Evolutionary conservation across 116 monocot genomes (phyloP).

Genomic region (Cymodocea nodosa): DNA sequence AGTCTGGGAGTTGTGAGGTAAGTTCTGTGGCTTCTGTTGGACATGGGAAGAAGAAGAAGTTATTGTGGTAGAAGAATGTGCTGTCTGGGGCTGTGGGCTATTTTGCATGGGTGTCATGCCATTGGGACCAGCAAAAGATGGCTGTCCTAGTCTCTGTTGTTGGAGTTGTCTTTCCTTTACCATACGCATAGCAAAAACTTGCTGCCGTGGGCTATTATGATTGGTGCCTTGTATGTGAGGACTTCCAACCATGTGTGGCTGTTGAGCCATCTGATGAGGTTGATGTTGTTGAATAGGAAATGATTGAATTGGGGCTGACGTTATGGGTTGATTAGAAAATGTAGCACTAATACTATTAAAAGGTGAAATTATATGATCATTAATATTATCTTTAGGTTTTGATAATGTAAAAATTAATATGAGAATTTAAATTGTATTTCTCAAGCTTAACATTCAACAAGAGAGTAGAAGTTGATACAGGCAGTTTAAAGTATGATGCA

Average conservation of each 20-base stretch:
- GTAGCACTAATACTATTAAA: constrained; percentile 34
- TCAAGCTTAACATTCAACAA: no score
- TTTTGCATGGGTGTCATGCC: constrained; percentile 8
- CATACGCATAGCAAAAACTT: constrained; percentile 48
- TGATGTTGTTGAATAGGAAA: constrained; percentile 44
- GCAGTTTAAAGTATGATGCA: no score
- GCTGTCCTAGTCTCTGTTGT: constrained; percentile 20
- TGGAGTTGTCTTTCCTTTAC: constrained; percentile 67
- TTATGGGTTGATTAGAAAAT: constrained; percentile 27
- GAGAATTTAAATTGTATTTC: no score
- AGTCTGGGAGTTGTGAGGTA: constrained; percentile 24
- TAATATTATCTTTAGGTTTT: no score
- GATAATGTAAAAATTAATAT: no score
- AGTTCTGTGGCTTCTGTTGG: constrained; percentile 41
- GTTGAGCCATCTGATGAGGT: constrained; percentile 32
- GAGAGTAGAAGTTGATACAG: no score
- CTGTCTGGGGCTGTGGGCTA: constrained; percentile 13
- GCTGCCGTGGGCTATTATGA: constrained; percentile 51
- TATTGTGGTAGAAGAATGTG: constrained; percentile 14
- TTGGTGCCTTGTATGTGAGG: constrained; percentile 48
- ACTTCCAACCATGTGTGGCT: constrained; percentile 53
- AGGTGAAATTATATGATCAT: constrained; percentile 28
- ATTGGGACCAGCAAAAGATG: constrained; percentile 28
- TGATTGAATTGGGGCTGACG: constrained; percentile 30
- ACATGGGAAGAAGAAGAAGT: constrained; percentile 29